Evolutionary conservation across 164 flowering plant species (phyloP).

Genomic region (Cinnamomum micranthum): DNA sequence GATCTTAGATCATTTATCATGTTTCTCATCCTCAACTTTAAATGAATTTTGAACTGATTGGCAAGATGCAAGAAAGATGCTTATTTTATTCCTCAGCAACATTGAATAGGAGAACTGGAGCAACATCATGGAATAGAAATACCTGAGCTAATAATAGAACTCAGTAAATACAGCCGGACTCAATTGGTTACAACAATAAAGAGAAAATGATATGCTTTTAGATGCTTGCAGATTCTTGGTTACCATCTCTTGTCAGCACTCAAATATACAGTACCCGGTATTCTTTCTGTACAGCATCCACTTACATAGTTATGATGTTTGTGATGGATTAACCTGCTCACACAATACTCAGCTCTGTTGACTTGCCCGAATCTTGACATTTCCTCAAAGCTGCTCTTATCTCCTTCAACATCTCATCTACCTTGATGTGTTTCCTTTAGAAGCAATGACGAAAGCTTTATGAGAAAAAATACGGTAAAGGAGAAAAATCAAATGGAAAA

Average conservation of each 20-base stretch:
- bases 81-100: too few species aligned
- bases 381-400: constrained; percentile 71
- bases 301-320: background rate
- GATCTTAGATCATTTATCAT: too few species aligned
- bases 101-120: too few species aligned
- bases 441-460: constrained; percentile 3
- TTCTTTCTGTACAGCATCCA: background rate
- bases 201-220: background rate
- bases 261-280: background rate
- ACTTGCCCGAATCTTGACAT: constrained; percentile 30
- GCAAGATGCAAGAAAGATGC: too few species aligned
- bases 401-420: constrained; percentile 72
- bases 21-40: too few species aligned
- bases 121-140: background rate
- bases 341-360: constrained; percentile 8
- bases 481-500: too few species aligned
- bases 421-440: constrained; percentile 65
- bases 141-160: background rate
- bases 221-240: background rate
- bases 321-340: background rate
- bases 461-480: background rate
- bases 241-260: background rate
- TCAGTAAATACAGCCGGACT: too few species aligned
- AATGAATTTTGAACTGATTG: too few species aligned
- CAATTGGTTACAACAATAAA: too few species aligned